Conservation (phyloP, 2,329 filamentous ascomycete genomes). For the Epichloe gansuensis region DNA sequence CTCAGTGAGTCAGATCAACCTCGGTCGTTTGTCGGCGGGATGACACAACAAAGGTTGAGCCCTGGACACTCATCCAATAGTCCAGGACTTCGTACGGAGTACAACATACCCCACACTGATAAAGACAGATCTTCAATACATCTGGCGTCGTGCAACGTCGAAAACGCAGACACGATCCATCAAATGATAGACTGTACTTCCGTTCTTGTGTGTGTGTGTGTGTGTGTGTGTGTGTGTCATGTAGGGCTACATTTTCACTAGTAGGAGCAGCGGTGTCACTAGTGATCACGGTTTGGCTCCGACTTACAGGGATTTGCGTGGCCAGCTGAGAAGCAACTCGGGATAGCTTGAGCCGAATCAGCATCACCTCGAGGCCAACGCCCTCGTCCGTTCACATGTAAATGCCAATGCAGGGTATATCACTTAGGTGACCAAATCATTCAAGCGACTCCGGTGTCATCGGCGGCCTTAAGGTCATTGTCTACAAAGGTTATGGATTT, state of each 20-base stretch:
- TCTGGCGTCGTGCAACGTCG: not conserved
- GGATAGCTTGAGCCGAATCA: not conserved
- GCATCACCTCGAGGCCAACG: not conserved
- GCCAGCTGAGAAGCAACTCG: not conserved
- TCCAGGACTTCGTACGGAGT: too few relatives aligned
- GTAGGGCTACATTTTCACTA: not conserved
- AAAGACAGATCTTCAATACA: not conserved
- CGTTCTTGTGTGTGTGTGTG: too few relatives aligned
- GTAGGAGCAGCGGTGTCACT: not conserved
- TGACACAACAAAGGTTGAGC: not conserved
- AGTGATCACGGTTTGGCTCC: not conserved
- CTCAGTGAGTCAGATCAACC: too few relatives aligned
- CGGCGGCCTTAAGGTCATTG: too few relatives aligned
- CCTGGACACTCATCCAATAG: not conserved
- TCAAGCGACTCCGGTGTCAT: too few relatives aligned
- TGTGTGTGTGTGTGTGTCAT: too few relatives aligned
- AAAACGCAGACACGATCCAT: too few relatives aligned
- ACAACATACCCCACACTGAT: not conserved
- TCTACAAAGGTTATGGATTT: too few relatives aligned
- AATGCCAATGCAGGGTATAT: not conserved
- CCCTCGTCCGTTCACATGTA: not conserved
- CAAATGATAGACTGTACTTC: too few relatives aligned
- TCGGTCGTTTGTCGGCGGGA: conserved; percentile 5
- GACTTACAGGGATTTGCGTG: not conserved
- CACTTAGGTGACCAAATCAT: too few relatives aligned